Evolutionary conservation across 139 green algal genomes (phyloP), one percentile per base, ranked within the genome.

Genomic region (Raphidocelis subcapitata): DNA sequence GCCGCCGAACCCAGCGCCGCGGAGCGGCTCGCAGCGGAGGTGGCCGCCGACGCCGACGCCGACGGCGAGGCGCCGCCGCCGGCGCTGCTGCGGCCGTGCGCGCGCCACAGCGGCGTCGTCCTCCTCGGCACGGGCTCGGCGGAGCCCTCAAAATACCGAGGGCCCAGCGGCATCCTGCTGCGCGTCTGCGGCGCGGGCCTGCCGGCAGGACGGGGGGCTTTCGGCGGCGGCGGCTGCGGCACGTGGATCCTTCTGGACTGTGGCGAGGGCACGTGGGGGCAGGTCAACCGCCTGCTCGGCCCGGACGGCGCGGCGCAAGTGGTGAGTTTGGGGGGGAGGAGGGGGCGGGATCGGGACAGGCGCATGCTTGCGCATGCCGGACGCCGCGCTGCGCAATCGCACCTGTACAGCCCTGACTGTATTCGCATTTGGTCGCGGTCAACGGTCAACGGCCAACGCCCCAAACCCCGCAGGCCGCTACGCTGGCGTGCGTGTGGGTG

Each of bases 81-180:
- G 8, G 67, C 65, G 37, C 66, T 79, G 79, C 36, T 44, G 46
- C 32, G 57, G 29, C 46, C 60, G 20, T 73, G 51, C 35, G 77
- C 77, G n/a, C 33, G 24, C n/a, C 62, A 41, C 28, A 80, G 72
- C 2, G 54, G 57, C 4, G 37, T 96, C 1, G 32, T 86, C 14
- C 96, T 97, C 56, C 72, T 97, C 35, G 92, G 92, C 52, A 97
- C 92, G 0, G 92, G 92, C 1, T 88, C 75, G 4, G 91, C 92
- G 15, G 92, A 97, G 81, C 92, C 92, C 0, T 93, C 86, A 52
- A 92, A 94, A 76, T 92, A 97, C 62, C 78, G 91, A 1, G 88
- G 77, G 0, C 67, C 86, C 16, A 89, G 78, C 55, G 87, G 74
- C 57, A 90, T 95, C 35, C 77, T 90, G 62, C 52, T 89, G 54